Evolutionary conservation across 352 stramenopile species (phyloP).

Genomic region (Bremia lactucae): DNA sequence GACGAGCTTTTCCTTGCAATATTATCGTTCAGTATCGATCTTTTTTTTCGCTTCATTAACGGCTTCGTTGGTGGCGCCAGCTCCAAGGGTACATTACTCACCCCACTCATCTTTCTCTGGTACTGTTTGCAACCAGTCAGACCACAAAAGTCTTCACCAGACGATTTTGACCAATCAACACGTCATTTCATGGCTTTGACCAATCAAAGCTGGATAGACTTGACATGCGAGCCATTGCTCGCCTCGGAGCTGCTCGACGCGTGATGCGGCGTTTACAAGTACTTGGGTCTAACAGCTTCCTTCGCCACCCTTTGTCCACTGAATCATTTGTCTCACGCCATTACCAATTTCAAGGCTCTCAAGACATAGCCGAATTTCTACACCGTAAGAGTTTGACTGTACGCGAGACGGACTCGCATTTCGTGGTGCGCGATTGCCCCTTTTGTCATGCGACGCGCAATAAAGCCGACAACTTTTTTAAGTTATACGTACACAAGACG

Average conservation of each 20-base stretch:
- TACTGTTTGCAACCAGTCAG: constrained; percentile 1
- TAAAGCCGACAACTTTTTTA: constrained; percentile 83
- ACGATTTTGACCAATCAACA: constrained; percentile 19
- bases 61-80: constrained; percentile 15
- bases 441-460: constrained; percentile 80
- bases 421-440: constrained; percentile 75
- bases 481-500: constrained; percentile 84
- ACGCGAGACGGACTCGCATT: constrained; percentile 69
- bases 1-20: neutral
- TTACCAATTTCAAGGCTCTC: constrained; percentile 55
- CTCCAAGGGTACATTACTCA: constrained; percentile 26
- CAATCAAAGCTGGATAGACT: constrained; percentile 2
- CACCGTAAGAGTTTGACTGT: constrained; percentile 54
- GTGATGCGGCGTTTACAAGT: constrained; percentile 2
- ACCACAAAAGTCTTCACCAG: constrained; percentile 11
- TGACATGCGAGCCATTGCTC: constrained; percentile 14
- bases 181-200: neutral
- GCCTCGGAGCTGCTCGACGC: constrained; percentile 6
- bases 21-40: constrained; percentile 7
- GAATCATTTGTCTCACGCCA: constrained; percentile 74
- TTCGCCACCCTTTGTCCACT: constrained; percentile 13
- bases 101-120: constrained; percentile 26
- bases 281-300: neutral
- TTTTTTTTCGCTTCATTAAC: constrained; percentile 64
- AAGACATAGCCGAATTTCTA: constrained; percentile 58